phyloP scores from a whole-genome alignment of 495 filamentous ascomycete genomes.

The Aspergillus leporis region DNA sequence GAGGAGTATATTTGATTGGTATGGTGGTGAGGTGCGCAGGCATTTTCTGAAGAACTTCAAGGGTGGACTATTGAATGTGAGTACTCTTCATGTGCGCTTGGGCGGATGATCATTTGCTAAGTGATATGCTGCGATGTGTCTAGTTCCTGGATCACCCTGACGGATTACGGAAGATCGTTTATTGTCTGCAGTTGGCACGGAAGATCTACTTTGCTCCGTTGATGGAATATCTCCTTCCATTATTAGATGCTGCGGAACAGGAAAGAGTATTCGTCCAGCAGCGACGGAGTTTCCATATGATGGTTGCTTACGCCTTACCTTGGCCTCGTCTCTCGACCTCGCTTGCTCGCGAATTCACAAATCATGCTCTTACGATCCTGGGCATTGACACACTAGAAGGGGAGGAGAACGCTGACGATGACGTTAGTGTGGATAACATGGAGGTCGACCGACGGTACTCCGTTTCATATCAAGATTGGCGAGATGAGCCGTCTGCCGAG shows the following conservation, averaged over 20 bases:
- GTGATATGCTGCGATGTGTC: slow-evolving; percentile 1
- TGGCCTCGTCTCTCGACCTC: slow-evolving; percentile 49
- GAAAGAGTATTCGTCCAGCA: slow-evolving; percentile 51
- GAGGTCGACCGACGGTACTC: slow-evolving; percentile 40
- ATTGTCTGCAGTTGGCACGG: slow-evolving; percentile 44
- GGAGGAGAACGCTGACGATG: slow-evolving; percentile 15
- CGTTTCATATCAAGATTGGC: slow-evolving; percentile 43
- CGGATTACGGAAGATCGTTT: slow-evolving; percentile 39
- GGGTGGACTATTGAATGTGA: slow-evolving; percentile 39
- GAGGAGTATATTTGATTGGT: slow-evolving; percentile 48
- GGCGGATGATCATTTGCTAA: slow-evolving; percentile 2
- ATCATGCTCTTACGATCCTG: slow-evolving; percentile 55
- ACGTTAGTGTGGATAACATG: slow-evolving; percentile 33
- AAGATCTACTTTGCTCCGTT: slow-evolving; percentile 50
- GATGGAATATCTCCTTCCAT: slow-evolving; percentile 38
- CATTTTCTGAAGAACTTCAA: slow-evolving; percentile 51
- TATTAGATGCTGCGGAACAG: slow-evolving; percentile 28
- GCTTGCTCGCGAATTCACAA: slow-evolving; percentile 53
- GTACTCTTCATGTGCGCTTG: slow-evolving; percentile 3
- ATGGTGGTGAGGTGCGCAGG: slow-evolving; percentile 51
- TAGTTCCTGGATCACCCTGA: slow-evolving; percentile 33
- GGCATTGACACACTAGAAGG: slow-evolving; percentile 47
- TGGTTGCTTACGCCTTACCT: slow-evolving; percentile 65
- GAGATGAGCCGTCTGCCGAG: slow-evolving; percentile 27
- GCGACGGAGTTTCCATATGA: slow-evolving; percentile 60